Base-by-base conservation (phyloP, 352 stramenopile genomes). In the Phytophthora sansomeana region DNA sequence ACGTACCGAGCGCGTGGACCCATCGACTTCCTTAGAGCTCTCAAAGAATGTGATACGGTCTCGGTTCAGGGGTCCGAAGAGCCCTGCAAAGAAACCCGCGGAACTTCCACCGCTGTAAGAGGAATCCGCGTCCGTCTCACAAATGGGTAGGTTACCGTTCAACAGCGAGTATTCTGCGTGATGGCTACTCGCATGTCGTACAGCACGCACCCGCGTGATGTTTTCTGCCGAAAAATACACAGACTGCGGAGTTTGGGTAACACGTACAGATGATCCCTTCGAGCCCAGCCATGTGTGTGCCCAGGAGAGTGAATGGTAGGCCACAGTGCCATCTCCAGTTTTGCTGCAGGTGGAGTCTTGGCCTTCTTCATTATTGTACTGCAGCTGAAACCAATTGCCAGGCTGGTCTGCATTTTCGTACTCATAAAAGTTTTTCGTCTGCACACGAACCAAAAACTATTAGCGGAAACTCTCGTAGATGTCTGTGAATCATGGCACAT, bases 21-120 rank as follows among this genome's bases (percentile, higher is more conserved):
- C 72, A 32, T 77, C 58, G 0, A 74, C 58, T 41, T 78, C 19
- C 47, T 66, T 62, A 1, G 70, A 81, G 59, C 68, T 84, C 56
- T 93, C 86, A 30, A 88, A 95, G 60, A 95, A 93, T 5, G 84
- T 91, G 60, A 93, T 87, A 52, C 85, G 75, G 43, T 92, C 75
- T 28, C 70, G 69, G 5, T 69, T 72, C 5, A 77, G 59, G 6
- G 76, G 58, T 29, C 81, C 79, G 44, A 95, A 92, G 55, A 95
- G 76, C 8, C 75, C 78, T 36, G 77, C 76, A 21, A 92, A 87
- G 69, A 95, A 91, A 35, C 67, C 58, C n/a, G 67, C 33, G n/a
- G 56, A 43, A 33, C 67, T 64, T 13, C 50, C 54, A 26, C 42
- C 48, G 58, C 19, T 58, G 26, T 52, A 70, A 11, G 57, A 61